Percentiles rank a stretch among this genome's conserved stretches.
Evolutionary conservation across 2,329 filamentous ascomycete species (phyloP).

Genomic region (Bisporella sp.): DNA sequence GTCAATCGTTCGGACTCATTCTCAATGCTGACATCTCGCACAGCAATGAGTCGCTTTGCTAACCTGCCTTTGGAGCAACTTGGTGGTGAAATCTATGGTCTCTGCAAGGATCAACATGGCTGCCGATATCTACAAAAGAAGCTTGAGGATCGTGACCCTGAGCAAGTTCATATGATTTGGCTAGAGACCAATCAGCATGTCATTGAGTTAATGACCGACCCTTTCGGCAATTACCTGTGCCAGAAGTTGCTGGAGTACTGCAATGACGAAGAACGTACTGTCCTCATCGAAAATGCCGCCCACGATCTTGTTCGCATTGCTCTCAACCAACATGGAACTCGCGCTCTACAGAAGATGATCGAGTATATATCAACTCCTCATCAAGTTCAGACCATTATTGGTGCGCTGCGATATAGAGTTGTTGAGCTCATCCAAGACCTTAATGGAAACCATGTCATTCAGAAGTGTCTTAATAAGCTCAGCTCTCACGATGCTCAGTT

Average conservation of each 20-base stretch:
- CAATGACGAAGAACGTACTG: conserved; percentile 90
- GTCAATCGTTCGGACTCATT: neutral
- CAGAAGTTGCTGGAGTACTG: conserved; percentile 96
- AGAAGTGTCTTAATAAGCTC: conserved; percentile 97
- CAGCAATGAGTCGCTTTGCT: conserved; percentile 71
- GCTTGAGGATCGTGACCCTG: conserved; percentile 78
- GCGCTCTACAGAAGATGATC: conserved; percentile 98
- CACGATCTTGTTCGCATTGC: conserved; percentile 87
- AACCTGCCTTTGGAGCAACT: conserved; percentile 78
- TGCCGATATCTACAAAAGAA: conserved; percentile 97
- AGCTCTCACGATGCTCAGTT: conserved; percentile 80
- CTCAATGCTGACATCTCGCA: conserved; percentile 8
- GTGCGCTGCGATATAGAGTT: conserved; percentile 74
- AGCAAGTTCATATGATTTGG: conserved; percentile 89
- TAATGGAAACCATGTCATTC: conserved; percentile 98
- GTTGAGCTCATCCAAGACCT: conserved; percentile 95
- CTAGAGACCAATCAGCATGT: conserved; percentile 89
- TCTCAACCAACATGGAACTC: conserved; percentile 93
- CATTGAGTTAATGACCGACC: conserved; percentile 96
- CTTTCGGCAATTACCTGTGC: conserved; percentile 98
- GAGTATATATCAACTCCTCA: conserved; percentile 83
- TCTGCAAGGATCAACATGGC: conserved; percentile 97
- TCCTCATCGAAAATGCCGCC: conserved; percentile 83
- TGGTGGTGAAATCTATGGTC: conserved; percentile 73
- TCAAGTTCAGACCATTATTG: conserved; percentile 83